Evolutionary conservation across 371 early-diverging fungal species (phyloP), one percentile per base, ranked within the genome.

Genomic region (Phascolomyces articulosus): DNA sequence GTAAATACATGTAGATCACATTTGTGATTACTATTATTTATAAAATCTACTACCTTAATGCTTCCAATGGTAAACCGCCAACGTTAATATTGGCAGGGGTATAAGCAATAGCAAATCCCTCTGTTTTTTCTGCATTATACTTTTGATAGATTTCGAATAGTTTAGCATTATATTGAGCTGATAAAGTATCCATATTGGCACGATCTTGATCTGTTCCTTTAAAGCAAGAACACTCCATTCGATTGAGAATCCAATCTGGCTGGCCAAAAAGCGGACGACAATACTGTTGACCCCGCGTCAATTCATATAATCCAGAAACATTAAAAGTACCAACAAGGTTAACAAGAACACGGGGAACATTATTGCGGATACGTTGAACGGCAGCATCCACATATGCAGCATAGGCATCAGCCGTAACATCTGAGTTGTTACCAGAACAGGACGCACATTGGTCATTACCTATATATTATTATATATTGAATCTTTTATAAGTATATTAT

Each of bases 391-490:
- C 66, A 23, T 66, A 66, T 27, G 9, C 31, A 27, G 31, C 61
- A 27, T 60, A 66, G 10, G 41, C 23, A 20, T 60, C 61, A 13
- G 38, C 61, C 2, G 60, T 61, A 26, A 66, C 66, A 21, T 66
- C 61, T 4, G 27, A 56, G n/a, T 29, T 47, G 51, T 40, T 15
- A 16, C 23, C 26, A 40, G 28, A 34, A 29, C 66, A 72, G 16
- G 63, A 56, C n/a, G 40, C 60, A 21, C 60, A 71, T 24, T 67
- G 66, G 28, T 66, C 66, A 41, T 66, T 66, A 23, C 66, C 64
- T 64, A 31, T 18, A 20, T 18, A 47, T 20, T 20, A 51, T 11
- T 20, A 16, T 13, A 51, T n/a, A n/a, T n/a, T n/a, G n/a, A n/a
- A n/a, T n/a, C n/a, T n/a, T n/a, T n/a, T n/a, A n/a, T n/a, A n/a